These are phyloP conservation scores for Hericium rajendrae DNA, from an alignment of 768 basidiomycete genomes.

Conservation along the genomic window DNA sequence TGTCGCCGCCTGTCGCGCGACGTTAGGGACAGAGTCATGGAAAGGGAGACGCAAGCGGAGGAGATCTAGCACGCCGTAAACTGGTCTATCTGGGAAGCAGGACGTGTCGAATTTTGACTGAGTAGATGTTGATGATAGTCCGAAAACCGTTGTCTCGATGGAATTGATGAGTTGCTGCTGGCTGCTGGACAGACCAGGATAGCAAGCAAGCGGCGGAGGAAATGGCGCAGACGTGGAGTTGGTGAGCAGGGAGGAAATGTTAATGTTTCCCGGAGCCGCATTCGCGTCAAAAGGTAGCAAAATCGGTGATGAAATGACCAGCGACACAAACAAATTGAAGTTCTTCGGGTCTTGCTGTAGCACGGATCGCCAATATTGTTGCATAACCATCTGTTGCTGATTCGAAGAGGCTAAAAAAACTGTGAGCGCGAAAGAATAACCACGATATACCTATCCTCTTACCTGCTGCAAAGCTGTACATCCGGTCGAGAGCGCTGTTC, in stretches of 20 bases:
- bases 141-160: constrained; percentile 45
- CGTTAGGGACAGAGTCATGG: constrained; percentile 30
- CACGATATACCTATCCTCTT: constrained; percentile 6
- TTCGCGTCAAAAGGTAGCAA: constrained; percentile 52
- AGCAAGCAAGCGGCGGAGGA: constrained; percentile 53
- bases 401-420: constrained; percentile 41
- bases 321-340: constrained; percentile 37
- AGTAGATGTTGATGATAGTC: constrained; percentile 26
- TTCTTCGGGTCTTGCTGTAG: constrained; percentile 36
- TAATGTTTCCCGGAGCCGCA: constrained; percentile 16
- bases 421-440: background rate
- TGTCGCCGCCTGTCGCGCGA: constrained; percentile 40
- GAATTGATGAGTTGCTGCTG: constrained; percentile 33
- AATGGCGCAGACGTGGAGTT: constrained; percentile 34
- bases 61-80: constrained; percentile 56
- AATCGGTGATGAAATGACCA: constrained; percentile 36
- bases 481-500: constrained; percentile 37
- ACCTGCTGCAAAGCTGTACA: constrained; percentile 56
- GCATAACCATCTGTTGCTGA: constrained; percentile 38
- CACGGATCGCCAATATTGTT: constrained; percentile 44
- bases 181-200: constrained; percentile 36
- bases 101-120: constrained; percentile 33
- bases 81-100: constrained; percentile 48
- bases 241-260: constrained; percentile 32
- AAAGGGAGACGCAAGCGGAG: constrained; percentile 52